Percentiles rank a stretch among this genome's conserved stretches.
phyloP scores from a whole-genome alignment of 257 asterid species.

The Ajuga chamaepitys region DNA sequence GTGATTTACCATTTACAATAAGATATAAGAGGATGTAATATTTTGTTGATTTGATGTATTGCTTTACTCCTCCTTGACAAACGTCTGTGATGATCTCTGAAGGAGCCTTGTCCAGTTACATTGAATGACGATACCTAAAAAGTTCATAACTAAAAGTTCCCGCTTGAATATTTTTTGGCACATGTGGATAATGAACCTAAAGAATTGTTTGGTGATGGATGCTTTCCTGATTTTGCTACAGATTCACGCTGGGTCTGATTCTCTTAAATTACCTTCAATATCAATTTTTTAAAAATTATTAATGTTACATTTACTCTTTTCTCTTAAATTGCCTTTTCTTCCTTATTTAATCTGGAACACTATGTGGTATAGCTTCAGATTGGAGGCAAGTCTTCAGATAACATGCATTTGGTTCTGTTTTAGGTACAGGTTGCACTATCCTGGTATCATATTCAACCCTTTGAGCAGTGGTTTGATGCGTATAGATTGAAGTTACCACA shows the following conservation, averaged over 20 bases:
- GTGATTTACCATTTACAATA: not conserved
- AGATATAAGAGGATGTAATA: not conserved
- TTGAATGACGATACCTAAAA: not conserved
- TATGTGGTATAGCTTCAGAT: slow-evolving; percentile 1
- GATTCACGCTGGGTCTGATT: not conserved
- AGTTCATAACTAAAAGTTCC: not conserved
- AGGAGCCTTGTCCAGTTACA: slow-evolving; percentile 4
- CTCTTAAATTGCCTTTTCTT: not conserved
- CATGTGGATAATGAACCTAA: not conserved
- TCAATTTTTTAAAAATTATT: no score
- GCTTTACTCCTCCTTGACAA: not conserved
- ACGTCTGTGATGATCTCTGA: slow-evolving; percentile 9
- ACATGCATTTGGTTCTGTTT: slow-evolving; percentile 18
- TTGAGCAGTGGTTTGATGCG: slow-evolving; percentile 46
- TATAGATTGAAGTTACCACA: slow-evolving; percentile 33
- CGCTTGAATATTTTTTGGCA: slow-evolving; percentile 3
- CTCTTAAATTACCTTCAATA: no score
- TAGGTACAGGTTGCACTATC: slow-evolving; percentile 35
- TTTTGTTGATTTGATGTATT: not conserved
- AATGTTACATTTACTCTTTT: no score
- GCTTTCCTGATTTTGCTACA: not conserved
- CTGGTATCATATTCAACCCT: slow-evolving; percentile 25
- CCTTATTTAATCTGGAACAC: not conserved
- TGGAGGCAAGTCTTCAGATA: slow-evolving; percentile 10
- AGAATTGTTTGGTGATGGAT: not conserved